A percentile compares a stretch with the other conserved stretches of the same genome.
phyloP scores from a whole-genome alignment of 2,329 filamentous ascomycete genomes.

The Aspergillus hiratsukae region DNA sequence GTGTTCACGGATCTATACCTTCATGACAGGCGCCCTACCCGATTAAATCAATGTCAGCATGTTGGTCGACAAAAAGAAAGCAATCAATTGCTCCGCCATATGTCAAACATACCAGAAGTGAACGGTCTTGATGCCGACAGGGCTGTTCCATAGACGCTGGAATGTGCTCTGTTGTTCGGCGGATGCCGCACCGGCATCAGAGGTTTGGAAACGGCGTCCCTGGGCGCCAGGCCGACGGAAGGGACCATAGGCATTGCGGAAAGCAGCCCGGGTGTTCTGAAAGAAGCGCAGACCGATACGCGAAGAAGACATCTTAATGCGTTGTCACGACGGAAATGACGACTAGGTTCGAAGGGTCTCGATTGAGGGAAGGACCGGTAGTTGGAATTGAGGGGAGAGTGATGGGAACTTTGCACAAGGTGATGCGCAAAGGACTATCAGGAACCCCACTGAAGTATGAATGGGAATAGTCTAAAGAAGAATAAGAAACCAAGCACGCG shows the following conservation, averaged over 20 bases:
- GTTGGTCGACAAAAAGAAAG: background rate
- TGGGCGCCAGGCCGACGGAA: constrained; percentile 48
- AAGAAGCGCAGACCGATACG: constrained; percentile 56
- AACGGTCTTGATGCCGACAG: constrained; percentile 82
- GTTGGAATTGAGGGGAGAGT: background rate
- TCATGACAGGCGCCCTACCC: constrained; percentile 87
- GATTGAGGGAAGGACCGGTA: background rate
- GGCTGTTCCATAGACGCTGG: constrained; percentile 78
- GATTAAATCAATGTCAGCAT: constrained; percentile 12
- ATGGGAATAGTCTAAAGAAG: constrained; percentile 1
- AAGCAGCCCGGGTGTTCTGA: constrained; percentile 47
- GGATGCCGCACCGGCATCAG: constrained; percentile 48
- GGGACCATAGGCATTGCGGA: constrained; percentile 52
- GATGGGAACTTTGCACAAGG: background rate
- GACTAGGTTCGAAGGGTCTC: constrained; percentile 10
- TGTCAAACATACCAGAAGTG: constrained; percentile 75
- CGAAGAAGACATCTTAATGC: constrained; percentile 47
- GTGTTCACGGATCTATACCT: constrained; percentile 43
- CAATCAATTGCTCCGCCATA: background rate
- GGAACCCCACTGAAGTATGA: background rate
- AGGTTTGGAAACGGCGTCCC: constrained; percentile 67
- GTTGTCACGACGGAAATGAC: constrained; percentile 3
- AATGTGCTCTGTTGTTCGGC: constrained; percentile 51
- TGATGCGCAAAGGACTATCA: background rate
- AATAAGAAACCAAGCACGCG: constrained; percentile 12